Conservation (phyloP, 352 stramenopile species). For the Pythium phragmitis region DNA sequence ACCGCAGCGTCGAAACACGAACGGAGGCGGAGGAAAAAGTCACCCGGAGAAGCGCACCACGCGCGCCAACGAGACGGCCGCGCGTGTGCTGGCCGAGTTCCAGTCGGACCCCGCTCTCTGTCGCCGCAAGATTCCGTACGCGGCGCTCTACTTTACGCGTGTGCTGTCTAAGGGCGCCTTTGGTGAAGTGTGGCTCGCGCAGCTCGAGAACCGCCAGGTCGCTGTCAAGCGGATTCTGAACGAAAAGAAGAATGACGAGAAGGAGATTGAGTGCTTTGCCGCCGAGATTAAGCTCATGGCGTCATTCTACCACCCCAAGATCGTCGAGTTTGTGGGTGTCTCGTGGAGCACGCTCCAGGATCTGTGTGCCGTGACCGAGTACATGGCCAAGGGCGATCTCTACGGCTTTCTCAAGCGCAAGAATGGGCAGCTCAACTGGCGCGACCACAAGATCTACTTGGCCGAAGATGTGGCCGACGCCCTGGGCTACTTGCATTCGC, state of each 20-base stretch:
- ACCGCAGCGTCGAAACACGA: constrained; percentile 18
- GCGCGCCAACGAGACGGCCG: constrained; percentile 35
- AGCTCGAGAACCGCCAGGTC: constrained; percentile 74
- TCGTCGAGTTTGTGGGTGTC: constrained; percentile 17
- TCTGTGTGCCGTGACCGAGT: constrained; percentile 38
- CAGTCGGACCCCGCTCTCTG: constrained; percentile 57
- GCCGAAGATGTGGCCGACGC: constrained; percentile 68
- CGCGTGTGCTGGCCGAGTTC: constrained; percentile 62
- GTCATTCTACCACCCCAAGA: constrained; percentile 19
- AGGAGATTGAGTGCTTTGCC: constrained; percentile 80
- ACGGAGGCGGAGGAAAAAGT: constrained; percentile 3
- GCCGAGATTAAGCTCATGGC: constrained; percentile 20
- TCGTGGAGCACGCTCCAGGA: constrained; percentile 21
- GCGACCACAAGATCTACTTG: constrained; percentile 69
- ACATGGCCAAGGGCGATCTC: constrained; percentile 76
- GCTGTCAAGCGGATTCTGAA: constrained; percentile 79
- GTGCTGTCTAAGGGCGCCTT: constrained; percentile 79
- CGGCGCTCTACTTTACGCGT: constrained; percentile 74
- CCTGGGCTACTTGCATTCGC: constrained; percentile 66
- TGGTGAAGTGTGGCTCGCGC: constrained; percentile 80
- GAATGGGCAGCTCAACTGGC: constrained; percentile 67
- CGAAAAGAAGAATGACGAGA: constrained; percentile 78
- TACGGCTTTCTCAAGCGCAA: constrained; percentile 69
- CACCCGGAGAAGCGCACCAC: constrained; percentile 23
- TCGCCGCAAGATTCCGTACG: constrained; percentile 58